phyloP scores from a whole-genome alignment of 805 yeast genomes.

The Grigorovia jiainica region DNA sequence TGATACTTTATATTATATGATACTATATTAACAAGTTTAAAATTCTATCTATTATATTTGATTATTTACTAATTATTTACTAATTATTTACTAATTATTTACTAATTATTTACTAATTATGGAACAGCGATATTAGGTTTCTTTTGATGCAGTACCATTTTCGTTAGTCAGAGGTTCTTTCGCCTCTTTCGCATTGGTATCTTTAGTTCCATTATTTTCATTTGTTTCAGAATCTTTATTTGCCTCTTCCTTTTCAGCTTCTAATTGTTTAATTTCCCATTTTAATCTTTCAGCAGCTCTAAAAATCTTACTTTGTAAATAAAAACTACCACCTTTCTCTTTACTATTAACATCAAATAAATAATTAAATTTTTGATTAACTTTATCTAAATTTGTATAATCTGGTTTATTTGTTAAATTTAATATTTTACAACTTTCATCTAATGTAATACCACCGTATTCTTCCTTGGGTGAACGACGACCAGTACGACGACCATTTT shows the following conservation, averaged over 20 bases:
- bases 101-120: too few species aligned
- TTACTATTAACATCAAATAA: slow-evolving; percentile 82
- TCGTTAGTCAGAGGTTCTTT: neutral
- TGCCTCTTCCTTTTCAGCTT: slow-evolving; percentile 11
- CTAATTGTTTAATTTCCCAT: slow-evolving; percentile 45
- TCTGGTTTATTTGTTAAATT: slow-evolving; percentile 56
- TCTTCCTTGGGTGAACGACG: slow-evolving; percentile 31
- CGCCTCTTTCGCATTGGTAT: neutral
- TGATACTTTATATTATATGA: too few species aligned
- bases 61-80: too few species aligned
- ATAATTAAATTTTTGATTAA: slow-evolving; percentile 66
- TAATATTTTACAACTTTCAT: slow-evolving; percentile 85
- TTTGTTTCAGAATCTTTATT: neutral
- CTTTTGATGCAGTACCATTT: too few species aligned
- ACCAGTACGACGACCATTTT: slow-evolving; percentile 33
- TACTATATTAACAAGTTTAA: too few species aligned
- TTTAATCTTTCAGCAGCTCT: slow-evolving; percentile 89
- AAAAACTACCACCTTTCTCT: slow-evolving; percentile 94
- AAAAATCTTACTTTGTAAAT: slow-evolving; percentile 84
- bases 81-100: too few species aligned
- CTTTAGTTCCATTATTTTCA: neutral
- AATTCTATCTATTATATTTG: too few species aligned
- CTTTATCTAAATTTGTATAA: slow-evolving; percentile 43
- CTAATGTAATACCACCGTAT: slow-evolving; percentile 69
- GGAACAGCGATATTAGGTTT: too few species aligned